These are phyloP conservation scores for Ceratobasidium papillatum DNA, from an alignment of 1,284 basidiomycete genomes.

Conservation along the genomic window DNA sequence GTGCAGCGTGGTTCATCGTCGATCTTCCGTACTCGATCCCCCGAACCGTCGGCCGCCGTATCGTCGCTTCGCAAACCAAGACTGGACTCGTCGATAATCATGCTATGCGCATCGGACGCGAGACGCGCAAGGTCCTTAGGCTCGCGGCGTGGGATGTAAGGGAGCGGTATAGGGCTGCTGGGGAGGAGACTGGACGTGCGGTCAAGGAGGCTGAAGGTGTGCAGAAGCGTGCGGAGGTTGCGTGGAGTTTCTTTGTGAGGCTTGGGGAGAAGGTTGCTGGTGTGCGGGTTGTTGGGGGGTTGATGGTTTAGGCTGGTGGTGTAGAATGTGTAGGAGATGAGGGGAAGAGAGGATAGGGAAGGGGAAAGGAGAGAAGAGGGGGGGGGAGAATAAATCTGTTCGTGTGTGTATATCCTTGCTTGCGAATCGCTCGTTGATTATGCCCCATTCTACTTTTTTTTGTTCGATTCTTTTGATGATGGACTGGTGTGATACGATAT, in stretches of 20 bases:
- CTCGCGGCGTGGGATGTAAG: slow-evolving; percentile 92
- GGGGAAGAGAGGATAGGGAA: background rate
- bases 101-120: slow-evolving; percentile 76
- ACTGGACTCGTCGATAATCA: slow-evolving; percentile 73
- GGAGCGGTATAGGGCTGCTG: slow-evolving; percentile 82
- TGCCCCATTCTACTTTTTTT: slow-evolving; percentile 17
- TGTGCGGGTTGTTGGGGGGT: slow-evolving; percentile 53
- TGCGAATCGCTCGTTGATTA: slow-evolving; percentile 1
- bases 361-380: background rate
- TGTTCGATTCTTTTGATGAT: background rate
- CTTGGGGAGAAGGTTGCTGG: slow-evolving; percentile 66
- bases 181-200: slow-evolving; percentile 80
- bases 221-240: slow-evolving; percentile 72
- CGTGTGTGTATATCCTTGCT: slow-evolving; percentile 25
- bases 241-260: slow-evolving; percentile 75
- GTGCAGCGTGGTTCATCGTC: slow-evolving; percentile 83
- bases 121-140: slow-evolving; percentile 94
- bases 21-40: slow-evolving; percentile 93
- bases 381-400: background rate
- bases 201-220: slow-evolving; percentile 81
- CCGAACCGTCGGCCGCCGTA: slow-evolving; percentile 85
- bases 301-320: slow-evolving; percentile 13
- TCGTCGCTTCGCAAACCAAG: slow-evolving; percentile 55
- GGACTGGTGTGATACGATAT: background rate
- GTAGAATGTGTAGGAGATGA: background rate